Evolutionary conservation across 495 filamentous ascomycete genomes (phyloP).

Genomic region (Penicillium salamii): DNA sequence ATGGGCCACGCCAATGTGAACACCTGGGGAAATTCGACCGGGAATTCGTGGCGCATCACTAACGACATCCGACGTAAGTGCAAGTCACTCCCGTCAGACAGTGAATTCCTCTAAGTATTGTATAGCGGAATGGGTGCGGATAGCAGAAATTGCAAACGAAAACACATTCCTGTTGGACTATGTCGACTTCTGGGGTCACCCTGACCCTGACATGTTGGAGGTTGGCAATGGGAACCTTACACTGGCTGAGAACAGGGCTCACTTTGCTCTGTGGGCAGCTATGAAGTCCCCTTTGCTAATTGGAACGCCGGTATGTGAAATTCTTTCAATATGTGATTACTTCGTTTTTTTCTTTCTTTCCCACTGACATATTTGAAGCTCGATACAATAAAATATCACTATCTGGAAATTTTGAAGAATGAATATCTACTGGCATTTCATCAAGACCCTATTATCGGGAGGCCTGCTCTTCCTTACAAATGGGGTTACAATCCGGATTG

Average conservation of each 20-base stretch:
- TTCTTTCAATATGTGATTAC: neutral
- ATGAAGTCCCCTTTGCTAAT: conserved; percentile 60
- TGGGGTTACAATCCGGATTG: conserved; percentile 62
- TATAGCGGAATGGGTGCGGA: conserved; percentile 39
- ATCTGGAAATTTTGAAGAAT: conserved; percentile 58
- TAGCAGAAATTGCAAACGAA: conserved; percentile 40
- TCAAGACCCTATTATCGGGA: conserved; percentile 54
- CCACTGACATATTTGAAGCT: conserved; percentile 34
- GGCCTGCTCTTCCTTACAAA: conserved; percentile 59
- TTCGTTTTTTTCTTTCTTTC: too few relatives aligned
- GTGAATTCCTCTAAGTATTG: conserved; percentile 1
- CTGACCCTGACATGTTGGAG: conserved; percentile 69
- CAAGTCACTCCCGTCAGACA: conserved; percentile 5
- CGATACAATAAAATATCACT: conserved; percentile 33
- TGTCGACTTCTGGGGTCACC: conserved; percentile 52
- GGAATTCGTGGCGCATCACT: conserved; percentile 54
- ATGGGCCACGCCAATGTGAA: conserved; percentile 58
- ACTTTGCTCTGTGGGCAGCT: conserved; percentile 55
- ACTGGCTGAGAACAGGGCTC: conserved; percentile 43
- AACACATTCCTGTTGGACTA: conserved; percentile 46
- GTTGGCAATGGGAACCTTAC: conserved; percentile 61
- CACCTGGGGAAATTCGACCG: conserved; percentile 49
- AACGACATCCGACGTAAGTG: conserved; percentile 50
- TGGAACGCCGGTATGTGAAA: conserved; percentile 44
- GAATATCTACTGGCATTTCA: conserved; percentile 56